Evolutionary conservation across 345 rosid genomes (phyloP).

Genomic region (Orychophragmus violaceus): DNA sequence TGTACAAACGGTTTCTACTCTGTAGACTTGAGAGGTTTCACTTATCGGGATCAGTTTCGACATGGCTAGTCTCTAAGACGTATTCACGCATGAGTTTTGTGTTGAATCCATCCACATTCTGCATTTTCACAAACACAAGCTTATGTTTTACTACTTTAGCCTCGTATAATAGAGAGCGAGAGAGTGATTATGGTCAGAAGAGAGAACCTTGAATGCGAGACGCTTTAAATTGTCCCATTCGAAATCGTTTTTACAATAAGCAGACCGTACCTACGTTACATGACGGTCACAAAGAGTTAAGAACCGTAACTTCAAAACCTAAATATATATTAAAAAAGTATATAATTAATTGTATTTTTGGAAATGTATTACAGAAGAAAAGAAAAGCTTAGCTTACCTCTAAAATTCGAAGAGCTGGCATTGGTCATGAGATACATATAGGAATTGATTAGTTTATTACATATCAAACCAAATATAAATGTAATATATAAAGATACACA

Average conservation of each 20-base stretch:
- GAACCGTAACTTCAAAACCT: background rate
- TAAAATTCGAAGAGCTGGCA: slow-evolving; percentile 61
- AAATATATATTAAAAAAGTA: too few relatives aligned
- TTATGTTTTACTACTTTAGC: background rate
- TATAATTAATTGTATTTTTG: background rate
- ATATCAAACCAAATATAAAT: background rate
- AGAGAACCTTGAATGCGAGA: slow-evolving; percentile 48
- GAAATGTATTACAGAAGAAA: background rate
- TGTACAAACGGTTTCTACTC: slow-evolving; percentile 9
- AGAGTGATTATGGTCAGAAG: background rate
- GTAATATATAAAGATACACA: background rate
- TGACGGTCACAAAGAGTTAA: background rate
- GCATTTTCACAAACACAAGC: slow-evolving; percentile 14
- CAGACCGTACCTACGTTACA: slow-evolving; percentile 72
- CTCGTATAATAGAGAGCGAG: background rate
- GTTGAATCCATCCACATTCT: slow-evolving; percentile 57
- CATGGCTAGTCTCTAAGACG: slow-evolving; percentile 57
- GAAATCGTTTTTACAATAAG: slow-evolving; percentile 75
- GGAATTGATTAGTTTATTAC: background rate
- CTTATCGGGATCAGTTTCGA: slow-evolving; percentile 32
- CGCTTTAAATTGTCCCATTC: slow-evolving; percentile 77
- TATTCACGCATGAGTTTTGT: slow-evolving; percentile 74
- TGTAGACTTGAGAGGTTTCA: slow-evolving; percentile 26
- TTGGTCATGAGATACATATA: background rate
- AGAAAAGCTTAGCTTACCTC: slow-evolving; percentile 43